Evolutionary conservation across 306 rosid genomes (phyloP).

Genomic region (Glycine tomentella): DNA sequence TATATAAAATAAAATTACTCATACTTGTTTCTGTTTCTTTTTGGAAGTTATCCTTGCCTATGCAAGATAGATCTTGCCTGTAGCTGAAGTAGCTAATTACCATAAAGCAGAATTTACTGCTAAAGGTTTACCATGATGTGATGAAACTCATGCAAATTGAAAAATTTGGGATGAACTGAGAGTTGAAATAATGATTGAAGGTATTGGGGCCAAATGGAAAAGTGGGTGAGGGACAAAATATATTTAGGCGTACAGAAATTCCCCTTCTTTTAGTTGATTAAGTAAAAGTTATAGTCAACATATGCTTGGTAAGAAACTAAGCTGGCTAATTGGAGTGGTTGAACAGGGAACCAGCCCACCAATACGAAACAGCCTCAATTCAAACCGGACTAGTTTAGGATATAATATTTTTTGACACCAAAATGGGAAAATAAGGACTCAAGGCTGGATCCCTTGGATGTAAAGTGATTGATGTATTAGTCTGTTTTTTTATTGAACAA

Average conservation of each 20-base stretch:
- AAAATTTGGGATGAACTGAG: not conserved
- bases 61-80: not conserved
- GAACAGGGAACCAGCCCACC: too few species aligned
- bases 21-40: not conserved
- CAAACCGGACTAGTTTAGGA: not conserved
- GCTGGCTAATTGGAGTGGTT: too few species aligned
- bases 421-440: not conserved
- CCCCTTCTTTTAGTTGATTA: not conserved
- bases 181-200: not conserved
- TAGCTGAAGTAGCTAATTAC: not conserved
- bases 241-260: not conserved
- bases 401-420: not conserved
- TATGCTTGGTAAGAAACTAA: not conserved
- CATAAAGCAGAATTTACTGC: conserved; percentile 18
- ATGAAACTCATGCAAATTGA: not conserved
- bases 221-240: too few species aligned
- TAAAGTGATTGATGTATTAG: not conserved
- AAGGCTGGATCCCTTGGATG: not conserved
- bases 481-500: too few species aligned
- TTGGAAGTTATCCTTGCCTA: not conserved
- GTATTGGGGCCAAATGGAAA: not conserved
- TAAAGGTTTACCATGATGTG: not conserved
- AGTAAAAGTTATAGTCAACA: not conserved
- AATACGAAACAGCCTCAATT: too few species aligned
- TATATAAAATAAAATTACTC: not conserved